Evolutionary conservation across 2,329 filamentous ascomycete species (phyloP).

Genomic region (Thielaviopsis ethacetica): DNA sequence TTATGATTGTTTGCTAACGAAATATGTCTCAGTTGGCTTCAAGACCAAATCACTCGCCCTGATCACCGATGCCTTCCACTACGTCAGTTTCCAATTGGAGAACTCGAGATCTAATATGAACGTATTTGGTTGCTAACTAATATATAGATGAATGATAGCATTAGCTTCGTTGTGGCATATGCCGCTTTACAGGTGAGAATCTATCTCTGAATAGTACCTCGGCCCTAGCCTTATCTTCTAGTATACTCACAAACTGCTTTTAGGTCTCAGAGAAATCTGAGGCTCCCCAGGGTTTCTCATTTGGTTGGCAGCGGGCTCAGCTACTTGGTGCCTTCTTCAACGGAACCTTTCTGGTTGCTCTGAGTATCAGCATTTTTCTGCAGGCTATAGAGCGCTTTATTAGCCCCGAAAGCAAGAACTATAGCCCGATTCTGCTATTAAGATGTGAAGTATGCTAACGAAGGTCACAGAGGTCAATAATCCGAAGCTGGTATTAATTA

Average conservation of each 20-base stretch:
- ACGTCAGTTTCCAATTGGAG: slow-evolving; percentile 29
- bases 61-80: slow-evolving; percentile 65
- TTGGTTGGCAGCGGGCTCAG: slow-evolving; percentile 63
- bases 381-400: slow-evolving; percentile 59
- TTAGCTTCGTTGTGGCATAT: slow-evolving; percentile 52
- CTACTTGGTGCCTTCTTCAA: slow-evolving; percentile 69
- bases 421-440: background rate
- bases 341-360: slow-evolving; percentile 54
- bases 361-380: slow-evolving; percentile 56
- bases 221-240: background rate
- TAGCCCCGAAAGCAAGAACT: slow-evolving; percentile 31
- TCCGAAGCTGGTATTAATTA: slow-evolving; percentile 49
- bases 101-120: background rate
- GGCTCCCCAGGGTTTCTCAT: slow-evolving; percentile 43
- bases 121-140: slow-evolving; percentile 10
- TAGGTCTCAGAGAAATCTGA: slow-evolving; percentile 40
- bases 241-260: background rate
- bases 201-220: slow-evolving; percentile 4
- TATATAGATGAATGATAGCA: slow-evolving; percentile 48
- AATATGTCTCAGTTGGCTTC: slow-evolving; percentile 37
- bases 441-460: slow-evolving; percentile 1
- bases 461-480: slow-evolving; percentile 38
- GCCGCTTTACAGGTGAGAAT: slow-evolving; percentile 41
- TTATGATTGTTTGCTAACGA: slow-evolving; percentile 3
- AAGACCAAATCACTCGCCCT: slow-evolving; percentile 56